A percentile compares a stretch with the other conserved stretches of the same genome.
Evolutionary conservation across 192 early-diverging fungal species (phyloP).

Genomic region (Funneliformis geosporum): DNA sequence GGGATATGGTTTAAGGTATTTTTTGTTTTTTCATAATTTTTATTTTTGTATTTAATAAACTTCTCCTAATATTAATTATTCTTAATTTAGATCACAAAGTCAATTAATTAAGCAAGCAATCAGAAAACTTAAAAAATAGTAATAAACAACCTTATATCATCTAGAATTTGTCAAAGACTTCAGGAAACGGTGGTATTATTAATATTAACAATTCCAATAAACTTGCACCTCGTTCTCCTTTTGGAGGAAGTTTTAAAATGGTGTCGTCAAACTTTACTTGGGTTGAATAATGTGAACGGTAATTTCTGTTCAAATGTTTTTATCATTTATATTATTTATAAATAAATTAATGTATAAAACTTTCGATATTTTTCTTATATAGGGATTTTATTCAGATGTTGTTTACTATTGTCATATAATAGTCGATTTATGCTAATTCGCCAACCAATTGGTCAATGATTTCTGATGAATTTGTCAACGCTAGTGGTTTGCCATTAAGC

Average conservation of each 20-base stretch:
- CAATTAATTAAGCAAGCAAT: background rate
- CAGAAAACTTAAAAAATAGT: conserved; percentile 23
- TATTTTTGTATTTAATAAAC: background rate
- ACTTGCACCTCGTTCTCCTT: conserved; percentile 38
- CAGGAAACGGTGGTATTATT: background rate
- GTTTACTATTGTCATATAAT: conserved; percentile 72
- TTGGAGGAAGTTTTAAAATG: conserved; percentile 73
- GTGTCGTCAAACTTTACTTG: conserved; percentile 66
- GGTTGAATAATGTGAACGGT: conserved; percentile 59
- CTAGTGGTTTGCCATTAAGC: conserved; percentile 41
- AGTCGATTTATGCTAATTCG: conserved; percentile 75
- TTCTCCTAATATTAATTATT: background rate
- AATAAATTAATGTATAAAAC: background rate
- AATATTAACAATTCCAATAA: conserved; percentile 21
- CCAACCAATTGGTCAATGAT: conserved; percentile 70
- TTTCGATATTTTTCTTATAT: background rate
- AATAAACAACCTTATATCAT: conserved; percentile 36
- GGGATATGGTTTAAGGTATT: conserved; percentile 18
- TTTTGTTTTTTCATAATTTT: too few relatives aligned
- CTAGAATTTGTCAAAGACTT: conserved; percentile 24
- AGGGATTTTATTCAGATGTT: conserved; percentile 77
- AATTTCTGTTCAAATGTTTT: conserved; percentile 12
- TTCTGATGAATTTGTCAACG: conserved; percentile 79
- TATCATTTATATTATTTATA: background rate
- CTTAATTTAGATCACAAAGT: background rate